A percentile compares a stretch with the other conserved stretches of the same genome.
These are phyloP conservation scores for Pseudovirgaria hyperparasitica DNA, from an alignment of 2,329 filamentous ascomycete genomes.

Conservation along the genomic window DNA sequence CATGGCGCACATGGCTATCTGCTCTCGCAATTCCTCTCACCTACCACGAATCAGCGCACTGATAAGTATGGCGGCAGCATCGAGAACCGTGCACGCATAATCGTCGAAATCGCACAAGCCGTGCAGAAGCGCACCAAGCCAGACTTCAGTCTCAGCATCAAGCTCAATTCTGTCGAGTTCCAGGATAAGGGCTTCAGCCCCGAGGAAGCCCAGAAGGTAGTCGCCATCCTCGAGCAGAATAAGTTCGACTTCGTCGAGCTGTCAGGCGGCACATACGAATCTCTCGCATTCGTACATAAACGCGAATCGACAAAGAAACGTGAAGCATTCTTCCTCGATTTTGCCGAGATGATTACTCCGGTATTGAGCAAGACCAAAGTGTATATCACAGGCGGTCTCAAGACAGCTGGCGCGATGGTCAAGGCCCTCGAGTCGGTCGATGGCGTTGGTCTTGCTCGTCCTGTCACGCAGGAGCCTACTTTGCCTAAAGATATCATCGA, in stretches of 20 bases:
- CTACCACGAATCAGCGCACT: constrained; percentile 20
- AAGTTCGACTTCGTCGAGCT: constrained; percentile 44
- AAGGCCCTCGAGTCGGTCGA: constrained; percentile 41
- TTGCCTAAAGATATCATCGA: constrained; percentile 33
- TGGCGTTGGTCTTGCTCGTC: constrained; percentile 46
- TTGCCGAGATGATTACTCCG: constrained; percentile 39
- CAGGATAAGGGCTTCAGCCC: constrained; percentile 34
- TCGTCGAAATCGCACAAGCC: constrained; percentile 20
- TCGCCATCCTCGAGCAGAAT: constrained; percentile 30
- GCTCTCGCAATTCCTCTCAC: constrained; percentile 25
- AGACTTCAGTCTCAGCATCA: constrained; percentile 36
- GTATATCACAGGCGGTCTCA: constrained; percentile 45
- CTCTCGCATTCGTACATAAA: constrained; percentile 37
- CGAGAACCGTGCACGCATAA: constrained; percentile 21
- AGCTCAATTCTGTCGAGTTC: constrained; percentile 41
- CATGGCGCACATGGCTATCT: constrained; percentile 27
- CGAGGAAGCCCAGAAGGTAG: constrained; percentile 35
- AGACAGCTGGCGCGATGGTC: constrained; percentile 43
- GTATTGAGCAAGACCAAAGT: constrained; percentile 39
- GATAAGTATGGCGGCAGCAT: constrained; percentile 24
- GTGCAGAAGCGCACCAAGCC: constrained; percentile 15
- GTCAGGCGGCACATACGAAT: constrained; percentile 45
- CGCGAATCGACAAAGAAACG: constrained; percentile 42
- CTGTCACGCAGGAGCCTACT: constrained; percentile 38
- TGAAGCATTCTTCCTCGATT: constrained; percentile 45